Percentiles rank a stretch among this genome's conserved stretches.
Evolutionary conservation across 352 stramenopile species (phyloP).

Genomic region (Pythium dissimile): DNA sequence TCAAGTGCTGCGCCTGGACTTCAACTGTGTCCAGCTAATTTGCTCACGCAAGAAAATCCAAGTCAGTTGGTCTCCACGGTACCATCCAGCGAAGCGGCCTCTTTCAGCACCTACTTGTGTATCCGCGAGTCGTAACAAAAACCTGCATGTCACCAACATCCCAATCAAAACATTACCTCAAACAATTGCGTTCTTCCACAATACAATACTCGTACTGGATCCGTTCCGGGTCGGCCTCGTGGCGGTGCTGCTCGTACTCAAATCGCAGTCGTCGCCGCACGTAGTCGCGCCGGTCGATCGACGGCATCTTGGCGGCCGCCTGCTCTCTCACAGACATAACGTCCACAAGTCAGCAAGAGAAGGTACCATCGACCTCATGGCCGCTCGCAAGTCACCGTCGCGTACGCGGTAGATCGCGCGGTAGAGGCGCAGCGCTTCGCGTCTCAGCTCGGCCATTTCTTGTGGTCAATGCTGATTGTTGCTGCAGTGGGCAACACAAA

Average conservation of each 20-base stretch:
- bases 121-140: slow-evolving; percentile 63
- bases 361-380: not conserved
- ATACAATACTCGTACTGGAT: slow-evolving; percentile 33
- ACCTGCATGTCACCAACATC: slow-evolving; percentile 18
- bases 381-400: not conserved
- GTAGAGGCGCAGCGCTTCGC: slow-evolving; percentile 59
- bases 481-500: too few species aligned
- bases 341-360: not conserved
- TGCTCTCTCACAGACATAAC: slow-evolving; percentile 12
- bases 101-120: slow-evolving; percentile 48
- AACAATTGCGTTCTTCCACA: not conserved
- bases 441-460: slow-evolving; percentile 18
- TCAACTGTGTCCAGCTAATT: slow-evolving; percentile 67
- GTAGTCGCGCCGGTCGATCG: slow-evolving; percentile 58
- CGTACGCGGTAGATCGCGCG: slow-evolving; percentile 73
- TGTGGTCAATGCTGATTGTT: not conserved
- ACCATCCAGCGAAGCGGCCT: too few species aligned
- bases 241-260: slow-evolving; percentile 66
- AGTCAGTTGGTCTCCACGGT: not conserved
- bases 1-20: slow-evolving; percentile 64
- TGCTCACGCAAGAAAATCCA: not conserved
- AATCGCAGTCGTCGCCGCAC: slow-evolving; percentile 60
- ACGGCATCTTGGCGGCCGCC: slow-evolving; percentile 65
- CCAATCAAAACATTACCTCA: not conserved
- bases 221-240: slow-evolving; percentile 48